These are phyloP conservation scores for Cymbopogon flexuosus DNA, from an alignment of 202 grass and related monocot genomes.

Conservation along the genomic window DNA sequence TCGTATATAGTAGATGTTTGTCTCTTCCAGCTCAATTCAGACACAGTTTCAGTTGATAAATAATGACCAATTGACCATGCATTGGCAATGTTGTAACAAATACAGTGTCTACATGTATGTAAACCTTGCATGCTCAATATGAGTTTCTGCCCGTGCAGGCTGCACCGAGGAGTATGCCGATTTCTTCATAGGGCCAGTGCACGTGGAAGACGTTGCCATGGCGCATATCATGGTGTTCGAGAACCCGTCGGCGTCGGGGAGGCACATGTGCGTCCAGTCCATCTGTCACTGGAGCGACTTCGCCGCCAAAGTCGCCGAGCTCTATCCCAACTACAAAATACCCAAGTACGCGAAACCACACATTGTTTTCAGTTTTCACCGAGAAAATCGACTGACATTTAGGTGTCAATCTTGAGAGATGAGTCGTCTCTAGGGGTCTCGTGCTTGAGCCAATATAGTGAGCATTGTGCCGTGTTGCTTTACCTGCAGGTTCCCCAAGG, in stretches of 20 bases:
- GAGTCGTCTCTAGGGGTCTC: too few relatives aligned
- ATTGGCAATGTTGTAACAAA: not conserved
- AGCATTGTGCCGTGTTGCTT: not conserved
- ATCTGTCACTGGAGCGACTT: slow-evolving; percentile 79
- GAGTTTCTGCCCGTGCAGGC: slow-evolving; percentile 31
- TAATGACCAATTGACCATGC: not conserved
- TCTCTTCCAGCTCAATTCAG: not conserved
- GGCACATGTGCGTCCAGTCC: slow-evolving; percentile 69
- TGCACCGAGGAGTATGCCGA: slow-evolving; percentile 57
- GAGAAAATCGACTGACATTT: not conserved
- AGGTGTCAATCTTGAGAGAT: too few relatives aligned
- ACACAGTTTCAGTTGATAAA: not conserved
- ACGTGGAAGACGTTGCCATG: slow-evolving; percentile 73
- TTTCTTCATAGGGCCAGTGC: slow-evolving; percentile 68
- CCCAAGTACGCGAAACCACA: slow-evolving; percentile 46
- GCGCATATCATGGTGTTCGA: slow-evolving; percentile 69
- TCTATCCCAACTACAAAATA: slow-evolving; percentile 65
- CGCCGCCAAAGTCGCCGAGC: slow-evolving; percentile 56
- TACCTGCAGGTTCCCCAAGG: slow-evolving; percentile 46
- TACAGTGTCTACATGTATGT: not conserved
- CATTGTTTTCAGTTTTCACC: not conserved
- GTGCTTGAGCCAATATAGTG: too few relatives aligned
- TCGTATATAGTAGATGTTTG: not conserved
- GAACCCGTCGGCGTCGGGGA: slow-evolving; percentile 61
- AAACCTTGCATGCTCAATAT: not conserved